Base-by-base conservation (phyloP, 2,329 filamentous ascomycete genomes). In the Aspergillus amoenus region DNA sequence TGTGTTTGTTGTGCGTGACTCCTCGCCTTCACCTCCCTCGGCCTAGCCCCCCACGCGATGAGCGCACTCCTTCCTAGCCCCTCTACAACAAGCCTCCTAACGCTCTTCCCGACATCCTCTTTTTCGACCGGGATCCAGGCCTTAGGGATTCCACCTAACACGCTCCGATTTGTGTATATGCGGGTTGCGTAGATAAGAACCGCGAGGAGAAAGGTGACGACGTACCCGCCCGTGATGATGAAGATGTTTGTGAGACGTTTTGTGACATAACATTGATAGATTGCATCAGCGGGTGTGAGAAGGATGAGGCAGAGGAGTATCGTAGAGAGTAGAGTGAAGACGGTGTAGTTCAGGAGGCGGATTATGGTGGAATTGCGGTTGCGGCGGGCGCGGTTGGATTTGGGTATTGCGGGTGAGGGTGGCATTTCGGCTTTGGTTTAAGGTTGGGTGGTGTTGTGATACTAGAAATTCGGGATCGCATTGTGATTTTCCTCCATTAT, bases 91-190 rank as follows among this genome's bases (percentile, higher is more conserved):
- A 96, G 85, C 63, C 85, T 84, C 67, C 90, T 82, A 40, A 97
- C 91, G 55, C 82, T 82, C 63, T 86, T 87, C 44, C 84, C 84
- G 44, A 97, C 84, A 70, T 97, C 92, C 62, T 88, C 89, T 70
- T 91, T 90, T 65, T 94, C 91, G 61, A 96, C 82, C 0, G 93
- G 93, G 15, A 96, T 84, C 83, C 90, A 95, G 53, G 85, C 79
- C 73, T 93, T 94, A 1, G 94, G 94, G 58, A 99, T 96, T 4
- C 85, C 87, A 17, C 87, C 84, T 8, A 97, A 82, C 8, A 90
- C 86, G 45, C 83, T 89, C 61, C 90, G 86, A 68, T 91, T 95
- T 52, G 93, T 90, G 75, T 93, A 97, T 18, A 97, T 83, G n/a
- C 94, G 83, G 52, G 87, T 85, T 55, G 87, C 83, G 73, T 96